phyloP scores from a whole-genome alignment of 2,329 filamentous ascomycete species.

The Fusarium scirpi region DNA sequence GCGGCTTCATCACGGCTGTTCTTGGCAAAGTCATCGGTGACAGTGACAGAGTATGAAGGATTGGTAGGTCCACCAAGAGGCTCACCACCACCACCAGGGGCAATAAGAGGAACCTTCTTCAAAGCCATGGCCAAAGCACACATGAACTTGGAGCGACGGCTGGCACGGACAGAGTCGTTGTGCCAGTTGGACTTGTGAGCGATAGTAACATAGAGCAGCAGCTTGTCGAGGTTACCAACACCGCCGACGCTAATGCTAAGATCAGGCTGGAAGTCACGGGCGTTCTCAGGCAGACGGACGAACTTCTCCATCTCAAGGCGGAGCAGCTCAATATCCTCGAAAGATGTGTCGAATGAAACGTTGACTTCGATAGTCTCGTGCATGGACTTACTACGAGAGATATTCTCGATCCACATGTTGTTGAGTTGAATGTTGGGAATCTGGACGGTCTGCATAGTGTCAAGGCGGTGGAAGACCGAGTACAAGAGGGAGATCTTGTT shows the following conservation, averaged over 20 bases:
- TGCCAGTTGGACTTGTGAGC: conserved; percentile 95
- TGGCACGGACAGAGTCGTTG: conserved; percentile 83
- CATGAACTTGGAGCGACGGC: conserved; percentile 94
- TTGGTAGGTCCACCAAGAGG: conserved; percentile 75
- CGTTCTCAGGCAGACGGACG: conserved; percentile 85
- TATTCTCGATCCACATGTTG: conserved; percentile 93
- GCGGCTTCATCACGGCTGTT: conserved; percentile 70
- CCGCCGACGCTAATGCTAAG: conserved; percentile 81
- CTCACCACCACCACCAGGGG: conserved; percentile 78
- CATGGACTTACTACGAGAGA: conserved; percentile 92
- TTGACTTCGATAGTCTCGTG: conserved; percentile 84
- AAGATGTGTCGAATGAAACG: conserved; percentile 86
- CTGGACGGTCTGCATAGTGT: conserved; percentile 80
- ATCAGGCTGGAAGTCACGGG: conserved; percentile 89
- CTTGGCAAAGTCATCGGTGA: conserved; percentile 75
- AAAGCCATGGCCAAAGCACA: conserved; percentile 88
- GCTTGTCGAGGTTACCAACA: conserved; percentile 87
- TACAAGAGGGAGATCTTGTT: conserved; percentile 95
- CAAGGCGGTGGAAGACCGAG: conserved; percentile 88
- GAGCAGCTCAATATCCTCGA: conserved; percentile 89
- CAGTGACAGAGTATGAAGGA: conserved; percentile 83
- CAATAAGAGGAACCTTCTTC: conserved; percentile 87
- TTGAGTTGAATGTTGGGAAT: conserved; percentile 94
- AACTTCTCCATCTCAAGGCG: conserved; percentile 88
- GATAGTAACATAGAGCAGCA: conserved; percentile 84